Evolutionary conservation across 352 stramenopile species (phyloP).

Genomic region (Aphanomyces astaci): DNA sequence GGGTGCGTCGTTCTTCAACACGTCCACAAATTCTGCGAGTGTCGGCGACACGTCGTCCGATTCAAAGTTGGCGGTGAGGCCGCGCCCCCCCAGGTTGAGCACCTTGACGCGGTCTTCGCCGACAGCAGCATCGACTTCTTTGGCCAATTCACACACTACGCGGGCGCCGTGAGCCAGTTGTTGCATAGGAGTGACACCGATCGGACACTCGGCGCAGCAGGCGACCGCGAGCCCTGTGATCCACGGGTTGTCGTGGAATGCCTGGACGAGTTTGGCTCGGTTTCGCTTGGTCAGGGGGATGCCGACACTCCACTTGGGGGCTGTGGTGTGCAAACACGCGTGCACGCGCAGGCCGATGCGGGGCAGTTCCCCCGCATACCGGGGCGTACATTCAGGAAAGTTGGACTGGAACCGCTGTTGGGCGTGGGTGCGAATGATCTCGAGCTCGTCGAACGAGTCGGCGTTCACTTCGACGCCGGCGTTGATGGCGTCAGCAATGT

Average conservation of each 20-base stretch:
- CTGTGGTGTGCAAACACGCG: not conserved
- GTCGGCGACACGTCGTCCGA: slow-evolving; percentile 25
- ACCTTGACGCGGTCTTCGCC: slow-evolving; percentile 27
- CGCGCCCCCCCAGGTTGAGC: slow-evolving; percentile 43
- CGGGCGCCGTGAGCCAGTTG: slow-evolving; percentile 33
- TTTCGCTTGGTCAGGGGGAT: slow-evolving; percentile 3
- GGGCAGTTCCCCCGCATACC: slow-evolving; percentile 13
- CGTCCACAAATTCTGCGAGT: slow-evolving; percentile 32
- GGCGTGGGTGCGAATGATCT: slow-evolving; percentile 7
- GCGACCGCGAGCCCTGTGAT: slow-evolving; percentile 28
- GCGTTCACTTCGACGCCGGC: slow-evolving; percentile 20
- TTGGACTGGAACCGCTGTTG: slow-evolving; percentile 16
- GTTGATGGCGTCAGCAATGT: slow-evolving; percentile 18
- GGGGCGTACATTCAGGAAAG: slow-evolving; percentile 16
- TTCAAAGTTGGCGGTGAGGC: slow-evolving; percentile 36
- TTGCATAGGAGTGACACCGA: slow-evolving; percentile 23
- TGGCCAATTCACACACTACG: slow-evolving; percentile 31
- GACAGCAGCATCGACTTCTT: slow-evolving; percentile 31
- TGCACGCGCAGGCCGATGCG: slow-evolving; percentile 16
- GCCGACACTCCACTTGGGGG: not conserved
- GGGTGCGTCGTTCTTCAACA: slow-evolving; percentile 26
- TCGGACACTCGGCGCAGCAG: slow-evolving; percentile 19
- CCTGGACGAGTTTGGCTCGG: slow-evolving; percentile 23
- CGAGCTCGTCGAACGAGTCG: slow-evolving; percentile 23
- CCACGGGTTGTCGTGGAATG: slow-evolving; percentile 31